Evolutionary conservation across 164 flowering plant species (phyloP), one percentile per base, ranked within the genome.

Genomic region (Vitis rupestris): DNA sequence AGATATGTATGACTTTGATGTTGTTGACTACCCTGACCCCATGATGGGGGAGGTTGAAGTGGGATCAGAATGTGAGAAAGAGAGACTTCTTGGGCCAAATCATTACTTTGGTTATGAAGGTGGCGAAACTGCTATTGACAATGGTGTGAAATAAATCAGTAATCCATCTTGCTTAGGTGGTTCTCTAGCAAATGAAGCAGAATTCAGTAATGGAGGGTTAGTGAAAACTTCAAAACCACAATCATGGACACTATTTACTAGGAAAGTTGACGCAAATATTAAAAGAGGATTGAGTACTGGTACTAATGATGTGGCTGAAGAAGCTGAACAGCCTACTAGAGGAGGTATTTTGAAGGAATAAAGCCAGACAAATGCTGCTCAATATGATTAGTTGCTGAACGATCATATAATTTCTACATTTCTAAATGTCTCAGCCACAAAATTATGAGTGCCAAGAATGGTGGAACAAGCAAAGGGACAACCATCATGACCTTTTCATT

Each of bases 381-480:
- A 76, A 59, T 69, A 77, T 78, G 81, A 73, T 70, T 80, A 59
- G 59, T 59, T 73, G 59, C 79, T 72, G 15, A 72, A 64, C 30
- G 67, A 69, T 59, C 17, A 53, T 70, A 63, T 52, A 68, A 62
- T 55, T 50, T 68, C 77, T 61, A 19, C 72, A 2, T 65, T 27
- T 44, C 23, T 63, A 1, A 13, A 89, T 89, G 95, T 80, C 92
- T 80, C 85, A 82, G 13, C 77, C 82, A 7, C 90, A 81, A 12
- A 90, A 92, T 73, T 63, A 81, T 72, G 98, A 93, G 81, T 87
- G 90, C 70, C 94, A 90, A 75, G 90, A 93, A 86, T 91, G 97
- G 97, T 93, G 97, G 98, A 90, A 83, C 88, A 87, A 83, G 74
- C 88, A 88, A 68, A 73, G 83, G 55, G 82, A 84, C 58, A 78